Percentiles rank a stretch among this genome's conserved stretches.
These are phyloP conservation scores for Neospora caninum DNA, from an alignment of 169 alveolate species.

Conservation along the genomic window DNA sequence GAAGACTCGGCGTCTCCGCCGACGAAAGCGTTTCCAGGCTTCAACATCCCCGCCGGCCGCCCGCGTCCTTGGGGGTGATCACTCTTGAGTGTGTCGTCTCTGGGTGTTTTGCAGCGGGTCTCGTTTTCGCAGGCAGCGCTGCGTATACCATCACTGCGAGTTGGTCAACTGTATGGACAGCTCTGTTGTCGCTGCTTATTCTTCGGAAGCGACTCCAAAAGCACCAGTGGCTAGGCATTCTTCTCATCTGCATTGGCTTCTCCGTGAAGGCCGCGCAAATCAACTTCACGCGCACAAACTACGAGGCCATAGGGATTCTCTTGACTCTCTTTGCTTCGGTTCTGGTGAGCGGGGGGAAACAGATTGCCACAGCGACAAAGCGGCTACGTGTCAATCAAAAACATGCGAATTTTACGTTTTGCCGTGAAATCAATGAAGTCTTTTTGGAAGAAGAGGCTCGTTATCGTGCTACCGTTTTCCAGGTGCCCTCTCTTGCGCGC, in stretches of 20 bases:
- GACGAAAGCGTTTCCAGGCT: too few relatives aligned
- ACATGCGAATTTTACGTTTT: too few relatives aligned
- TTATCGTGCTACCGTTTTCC: too few relatives aligned
- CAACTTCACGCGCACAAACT: background rate
- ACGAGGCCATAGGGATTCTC: conserved; percentile 43
- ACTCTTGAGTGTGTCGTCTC: too few relatives aligned
- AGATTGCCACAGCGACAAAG: too few relatives aligned
- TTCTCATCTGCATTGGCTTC: conserved; percentile 44
- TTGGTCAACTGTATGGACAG: conserved; percentile 63
- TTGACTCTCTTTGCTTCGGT: conserved; percentile 41
- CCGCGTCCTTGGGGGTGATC: too few relatives aligned
- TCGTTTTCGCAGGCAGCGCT: conserved; percentile 62
- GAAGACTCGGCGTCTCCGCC: too few relatives aligned
- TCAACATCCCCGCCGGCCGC: too few relatives aligned
- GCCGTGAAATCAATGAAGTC: too few relatives aligned
- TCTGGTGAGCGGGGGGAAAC: conserved; percentile 4
- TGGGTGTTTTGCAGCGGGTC: conserved; percentile 51
- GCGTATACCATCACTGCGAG: conserved; percentile 48
- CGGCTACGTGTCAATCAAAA: background rate
- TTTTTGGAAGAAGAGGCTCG: too few relatives aligned
- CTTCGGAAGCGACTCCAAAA: conserved; percentile 8
- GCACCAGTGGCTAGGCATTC: conserved; percentile 56
- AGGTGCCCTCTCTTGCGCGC: too few relatives aligned
- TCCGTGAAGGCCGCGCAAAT: conserved; percentile 30
- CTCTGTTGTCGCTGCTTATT: conserved; percentile 42